Base-by-base conservation (phyloP, 768 basidiomycete species). In the Boletus reticulatus region DNA sequence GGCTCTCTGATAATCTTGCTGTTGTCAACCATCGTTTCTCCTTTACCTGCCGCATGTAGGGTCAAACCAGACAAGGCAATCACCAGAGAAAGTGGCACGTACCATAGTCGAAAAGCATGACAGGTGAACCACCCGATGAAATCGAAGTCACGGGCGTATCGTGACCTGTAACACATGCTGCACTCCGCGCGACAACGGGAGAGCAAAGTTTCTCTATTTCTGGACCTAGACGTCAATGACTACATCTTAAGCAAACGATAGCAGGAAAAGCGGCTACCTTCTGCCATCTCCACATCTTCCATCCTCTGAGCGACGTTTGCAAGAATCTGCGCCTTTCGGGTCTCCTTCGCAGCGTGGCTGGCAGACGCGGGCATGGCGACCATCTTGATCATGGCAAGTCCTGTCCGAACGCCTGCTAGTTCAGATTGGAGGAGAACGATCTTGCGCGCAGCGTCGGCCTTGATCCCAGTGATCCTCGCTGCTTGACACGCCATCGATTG, bases 381-480 rank as follows among this genome's bases (percentile, higher is more conserved):
- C 29, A 24, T 29, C 65, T 56, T 62, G 46, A 59, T 17, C 12
- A 37, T 20, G 7, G 37, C 20, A 20, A 69, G 52, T 16, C 62
- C 59, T 12, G 44, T 38, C 24, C 31, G 52, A 27, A 62, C 31
- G 6, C 31, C 34, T 0, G 44, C 58, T 13, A 69, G n/a, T 11
- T 53, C 66, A 11, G 57, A 52, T 24, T 67, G 48, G 2, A 62
- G 42, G n/a, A 66, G 54, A 4, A 41, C 36, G 8, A 64, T 60
- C 57, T 55, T 67, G 20, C 49, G 56, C 0, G 66, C 32, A 7
- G 55, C 6, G 24, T 69, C 62, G 19, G 59, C 60, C 50, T 44
- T 67, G 47, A 62, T 38, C 7, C 41, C 56, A 1, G 50, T 55
- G 16, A 59, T 13, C 34, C 53, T 58, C 24, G 64, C 62, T 2